Evolutionary conservation across 2,329 filamentous ascomycete species (phyloP).

Genomic region (Esteya vermicola): DNA sequence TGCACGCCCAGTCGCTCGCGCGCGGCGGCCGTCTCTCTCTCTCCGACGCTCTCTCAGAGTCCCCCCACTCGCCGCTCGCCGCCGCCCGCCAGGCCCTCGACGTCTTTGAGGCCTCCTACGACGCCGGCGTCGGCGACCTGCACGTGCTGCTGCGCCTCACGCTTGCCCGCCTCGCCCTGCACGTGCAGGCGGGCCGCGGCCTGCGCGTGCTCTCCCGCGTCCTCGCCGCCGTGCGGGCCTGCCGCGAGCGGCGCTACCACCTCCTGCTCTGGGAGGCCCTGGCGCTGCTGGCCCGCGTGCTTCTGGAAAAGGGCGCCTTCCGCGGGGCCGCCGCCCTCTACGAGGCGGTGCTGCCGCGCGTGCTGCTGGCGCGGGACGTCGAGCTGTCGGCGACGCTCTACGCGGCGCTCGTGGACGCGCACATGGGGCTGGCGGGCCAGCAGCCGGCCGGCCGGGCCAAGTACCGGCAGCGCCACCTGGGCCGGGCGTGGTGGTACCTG

Average conservation of each 20-base stretch:
- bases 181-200: constrained; percentile 52
- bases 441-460: background rate
- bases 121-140: constrained; percentile 25
- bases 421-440: constrained; percentile 59
- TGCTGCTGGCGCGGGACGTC: constrained; percentile 55
- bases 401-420: constrained; percentile 57
- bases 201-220: constrained; percentile 65
- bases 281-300: constrained; percentile 50
- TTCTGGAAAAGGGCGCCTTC: constrained; percentile 59
- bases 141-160: constrained; percentile 49
- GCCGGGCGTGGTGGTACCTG: constrained; percentile 7
- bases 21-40: constrained; percentile 20
- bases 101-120: constrained; percentile 8
- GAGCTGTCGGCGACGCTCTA: constrained; percentile 53
- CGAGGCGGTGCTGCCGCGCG: constrained; percentile 57
- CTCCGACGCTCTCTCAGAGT: too few species aligned
- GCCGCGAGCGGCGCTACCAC: constrained; percentile 54
- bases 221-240: constrained; percentile 60
- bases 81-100: constrained; percentile 26
- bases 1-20: constrained; percentile 37
- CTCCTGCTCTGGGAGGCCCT: constrained; percentile 61
- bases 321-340: constrained; percentile 50
- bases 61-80: too few species aligned
- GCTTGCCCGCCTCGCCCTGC: constrained; percentile 56
- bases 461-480: constrained; percentile 6